Base-by-base conservation (phyloP, 129 eudicot genomes). In the Flaveria sonorensis region DNA sequence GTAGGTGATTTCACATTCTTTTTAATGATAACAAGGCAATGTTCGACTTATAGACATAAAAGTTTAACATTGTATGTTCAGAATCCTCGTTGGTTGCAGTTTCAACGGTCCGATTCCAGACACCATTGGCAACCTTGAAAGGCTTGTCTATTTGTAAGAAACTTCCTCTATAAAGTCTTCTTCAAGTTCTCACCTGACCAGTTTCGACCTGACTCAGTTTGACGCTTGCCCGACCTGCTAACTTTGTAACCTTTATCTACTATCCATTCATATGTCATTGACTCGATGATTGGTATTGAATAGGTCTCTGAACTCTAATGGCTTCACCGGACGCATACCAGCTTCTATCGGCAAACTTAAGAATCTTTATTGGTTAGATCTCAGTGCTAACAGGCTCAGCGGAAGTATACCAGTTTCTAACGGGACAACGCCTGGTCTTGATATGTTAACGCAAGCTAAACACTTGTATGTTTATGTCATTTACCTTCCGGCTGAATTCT, bases 281-380 rank as follows among this genome's bases (percentile, higher is more conserved):
- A 68, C 66, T 68, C 1, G 55, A 19, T 8, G 13, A 28, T 64
- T 2, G 23, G 65, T 76, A 40, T 40, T 40, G 56, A 77, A 30
- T 83, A 92, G 97, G 79, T 89, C 96, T 43, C 78, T 92, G 52
- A 92, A 89, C 78, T 75, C 86, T 20, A 92, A 92, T 70, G 55
- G 85, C 55, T 90, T 92, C 68, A 74, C 74, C 10, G 96, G 98
- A 65, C 7, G 68, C 64, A 90, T 92, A 76, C 96, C 98, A 21
- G 81, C 88, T 83, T 71, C 96, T 16, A 83, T 92, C 79, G 97
- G 97, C 18, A 84, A 77, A 10, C 82, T 89, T 23, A 59, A 72
- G 42, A 83, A 81, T 46, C 86, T 87, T 75, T 62, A 82, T 52
- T 92, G 93, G 96, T 77, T 92, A 77, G 97, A 92, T 79, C 70